A percentile compares a stretch with the other conserved stretches of the same genome.
Conservation (phyloP, 208 protist species). For the Leishmania major region DNA sequence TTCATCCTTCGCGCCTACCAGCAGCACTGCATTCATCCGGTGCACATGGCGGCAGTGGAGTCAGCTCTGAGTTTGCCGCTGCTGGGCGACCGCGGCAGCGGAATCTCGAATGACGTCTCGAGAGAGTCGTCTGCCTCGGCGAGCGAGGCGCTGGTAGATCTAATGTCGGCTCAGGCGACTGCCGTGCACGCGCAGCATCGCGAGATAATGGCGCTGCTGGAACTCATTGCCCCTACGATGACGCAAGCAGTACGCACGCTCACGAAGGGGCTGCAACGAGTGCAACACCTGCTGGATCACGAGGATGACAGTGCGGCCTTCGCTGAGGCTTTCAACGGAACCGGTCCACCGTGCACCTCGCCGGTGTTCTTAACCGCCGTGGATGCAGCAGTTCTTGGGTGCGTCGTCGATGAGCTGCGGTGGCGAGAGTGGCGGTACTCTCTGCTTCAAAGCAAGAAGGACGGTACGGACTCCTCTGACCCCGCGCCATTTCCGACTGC, state of each 20-base stretch:
- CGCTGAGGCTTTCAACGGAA: background rate
- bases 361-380: conserved; percentile 18
- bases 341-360: background rate
- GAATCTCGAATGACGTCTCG: no score
- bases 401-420: conserved; percentile 30
- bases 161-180: background rate
- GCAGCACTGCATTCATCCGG: conserved; percentile 41
- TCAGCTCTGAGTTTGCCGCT: conserved; percentile 3
- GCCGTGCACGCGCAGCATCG: conserved; percentile 22
- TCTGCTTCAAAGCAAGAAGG: background rate
- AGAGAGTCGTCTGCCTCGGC: background rate
- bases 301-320: conserved; percentile 1
- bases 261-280: conserved; percentile 1
- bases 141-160: background rate
- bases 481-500: background rate
- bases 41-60: conserved; percentile 55
- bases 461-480: background rate
- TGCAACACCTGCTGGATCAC: conserved; percentile 19
- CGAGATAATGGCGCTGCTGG: conserved; percentile 20
- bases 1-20: conserved; percentile 36
- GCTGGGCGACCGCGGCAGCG: background rate
- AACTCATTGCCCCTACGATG: conserved; percentile 19
- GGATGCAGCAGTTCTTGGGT: conserved; percentile 25
- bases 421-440: conserved; percentile 25
- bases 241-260: conserved; percentile 11